Base-by-base conservation (phyloP, 176 grass and related monocot genomes). In the Carex littledalei region DNA sequence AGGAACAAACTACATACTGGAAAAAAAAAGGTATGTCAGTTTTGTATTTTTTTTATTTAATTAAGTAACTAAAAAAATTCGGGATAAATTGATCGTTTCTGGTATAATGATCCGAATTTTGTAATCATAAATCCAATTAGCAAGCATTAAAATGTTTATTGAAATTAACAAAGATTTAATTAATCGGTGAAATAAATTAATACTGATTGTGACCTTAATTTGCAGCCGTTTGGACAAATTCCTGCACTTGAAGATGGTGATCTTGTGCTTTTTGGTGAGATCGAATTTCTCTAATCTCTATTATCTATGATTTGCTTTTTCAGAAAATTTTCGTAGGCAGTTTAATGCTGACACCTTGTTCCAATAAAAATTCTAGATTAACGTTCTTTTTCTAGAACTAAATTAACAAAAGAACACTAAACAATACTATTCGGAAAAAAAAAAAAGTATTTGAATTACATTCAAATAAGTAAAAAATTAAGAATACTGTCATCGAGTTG, bases 191-290 rank as follows among this genome's bases (percentile, higher is more conserved):
- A 26, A 65, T 3, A 37, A 26, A 65, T 3, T 49, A 62, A 66
- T 61, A 3, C 32, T 84, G 35, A 83, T 67, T 78, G 15, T 78
- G 47, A 70, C 3, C 2, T n/a, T n/a, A n/a, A n/a, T 63, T 62
- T 41, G 18, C 78, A 89, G 88, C 88, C 84, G 2, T 89, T 89
- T 59, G 84, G 88, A 17, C 84, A 89, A 58, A 64, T 89, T 52
- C 88, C 88, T 61, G 88, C 84, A 24, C 64, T 89, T 1, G 65
- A 89, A 20, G 88, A 89, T 21, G 88, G 88, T 55, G 84, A 89
- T 82, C 68, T 89, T 22, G 68, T 57, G 24, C 76, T 89, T 54
- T 89, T 89, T 64, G 87, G 87, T 89, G n/a, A 89, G 83, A 57
- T 47, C 34, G 0, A 24, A 15, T 17, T 78, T 78, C 55, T 81